phyloP scores from a whole-genome alignment of 345 rosid genomes.

The Conringia planisiliqua region DNA sequence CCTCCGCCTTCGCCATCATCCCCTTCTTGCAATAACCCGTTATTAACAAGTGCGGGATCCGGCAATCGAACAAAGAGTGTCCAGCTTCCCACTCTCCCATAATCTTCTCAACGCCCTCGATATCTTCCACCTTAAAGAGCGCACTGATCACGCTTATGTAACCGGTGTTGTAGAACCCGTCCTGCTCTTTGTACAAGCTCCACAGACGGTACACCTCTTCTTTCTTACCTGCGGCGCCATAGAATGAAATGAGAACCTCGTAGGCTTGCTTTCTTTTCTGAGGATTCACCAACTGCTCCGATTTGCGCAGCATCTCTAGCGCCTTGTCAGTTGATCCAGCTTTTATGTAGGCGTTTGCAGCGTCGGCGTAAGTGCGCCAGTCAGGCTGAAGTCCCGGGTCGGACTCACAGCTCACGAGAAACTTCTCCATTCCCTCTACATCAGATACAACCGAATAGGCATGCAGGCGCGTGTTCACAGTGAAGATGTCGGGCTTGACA shows the following conservation, averaged over 20 bases:
- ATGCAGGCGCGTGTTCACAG: slow-evolving; percentile 44
- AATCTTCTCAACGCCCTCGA: slow-evolving; percentile 51
- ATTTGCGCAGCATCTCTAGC: slow-evolving; percentile 41
- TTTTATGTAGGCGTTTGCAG: slow-evolving; percentile 49
- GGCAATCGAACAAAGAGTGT: slow-evolving; percentile 30
- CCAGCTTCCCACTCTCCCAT: slow-evolving; percentile 56
- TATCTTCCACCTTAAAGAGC: slow-evolving; percentile 51
- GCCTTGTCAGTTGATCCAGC: slow-evolving; percentile 46
- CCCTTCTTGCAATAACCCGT: slow-evolving; percentile 50
- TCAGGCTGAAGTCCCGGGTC: slow-evolving; percentile 36
- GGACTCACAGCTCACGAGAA: slow-evolving; percentile 43
- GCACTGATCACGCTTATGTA: slow-evolving; percentile 50
- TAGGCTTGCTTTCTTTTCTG: slow-evolving; percentile 31
- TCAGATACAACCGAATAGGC: slow-evolving; percentile 47
- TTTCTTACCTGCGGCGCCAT: slow-evolving; percentile 43
- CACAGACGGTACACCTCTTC: slow-evolving; percentile 55
- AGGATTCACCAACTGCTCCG: slow-evolving; percentile 33
- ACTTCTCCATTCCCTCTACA: slow-evolving; percentile 53
- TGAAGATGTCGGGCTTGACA: slow-evolving; percentile 33
- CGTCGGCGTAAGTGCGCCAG: slow-evolving; percentile 45
- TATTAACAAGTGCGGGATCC: slow-evolving; percentile 48
- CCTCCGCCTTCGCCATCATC: slow-evolving; percentile 55
- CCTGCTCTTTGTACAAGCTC: slow-evolving; percentile 43
- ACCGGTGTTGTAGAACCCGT: slow-evolving; percentile 39
- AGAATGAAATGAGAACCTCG: slow-evolving; percentile 44